A percentile compares a stretch with the other conserved stretches of the same genome.
These are phyloP conservation scores for Alternaria gansuensis DNA, from an alignment of 2,329 filamentous ascomycete genomes.

Conservation along the genomic window DNA sequence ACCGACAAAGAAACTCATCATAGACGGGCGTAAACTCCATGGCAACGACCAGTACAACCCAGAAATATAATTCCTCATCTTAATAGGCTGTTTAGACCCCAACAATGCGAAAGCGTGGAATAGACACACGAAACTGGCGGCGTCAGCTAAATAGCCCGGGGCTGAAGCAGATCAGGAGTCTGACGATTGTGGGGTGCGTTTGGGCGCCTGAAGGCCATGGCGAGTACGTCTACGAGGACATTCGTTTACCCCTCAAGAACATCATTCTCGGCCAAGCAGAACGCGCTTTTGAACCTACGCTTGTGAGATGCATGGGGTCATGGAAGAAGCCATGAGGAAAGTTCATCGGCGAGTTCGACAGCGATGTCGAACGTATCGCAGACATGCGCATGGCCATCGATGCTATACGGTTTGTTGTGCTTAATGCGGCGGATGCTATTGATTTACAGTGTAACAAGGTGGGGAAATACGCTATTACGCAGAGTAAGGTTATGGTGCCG, in stretches of 20 bases:
- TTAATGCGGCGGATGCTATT: slow-evolving; percentile 57
- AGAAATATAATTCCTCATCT: slow-evolving; percentile 48
- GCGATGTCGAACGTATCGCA: slow-evolving; percentile 55
- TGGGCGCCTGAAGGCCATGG: slow-evolving; percentile 56
- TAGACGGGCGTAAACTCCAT: slow-evolving; percentile 56
- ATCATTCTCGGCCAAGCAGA: slow-evolving; percentile 57
- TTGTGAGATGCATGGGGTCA: slow-evolving; percentile 52
- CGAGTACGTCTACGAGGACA: slow-evolving; percentile 55
- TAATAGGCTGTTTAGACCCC: slow-evolving; percentile 55
- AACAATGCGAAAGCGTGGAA: slow-evolving; percentile 53
- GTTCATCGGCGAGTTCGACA: slow-evolving; percentile 55
- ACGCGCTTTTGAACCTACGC: slow-evolving; percentile 54
- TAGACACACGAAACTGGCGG: slow-evolving; percentile 54
- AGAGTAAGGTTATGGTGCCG: slow-evolving; percentile 57
- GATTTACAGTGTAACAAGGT: slow-evolving; percentile 55
- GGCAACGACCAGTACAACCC: slow-evolving; percentile 54
- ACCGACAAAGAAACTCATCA: slow-evolving; percentile 51
- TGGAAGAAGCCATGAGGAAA: slow-evolving; percentile 54
- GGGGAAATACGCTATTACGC: slow-evolving; percentile 54
- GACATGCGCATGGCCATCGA: slow-evolving; percentile 56
- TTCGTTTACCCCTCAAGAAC: slow-evolving; percentile 53
- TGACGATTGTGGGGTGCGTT: slow-evolving; percentile 57
- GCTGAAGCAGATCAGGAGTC: slow-evolving; percentile 52
- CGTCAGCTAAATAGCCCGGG: slow-evolving; percentile 52
- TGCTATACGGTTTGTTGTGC: slow-evolving; percentile 52